Base-by-base conservation (phyloP, 2,329 filamentous ascomycete species). In the Fusarium phyllophilum region DNA sequence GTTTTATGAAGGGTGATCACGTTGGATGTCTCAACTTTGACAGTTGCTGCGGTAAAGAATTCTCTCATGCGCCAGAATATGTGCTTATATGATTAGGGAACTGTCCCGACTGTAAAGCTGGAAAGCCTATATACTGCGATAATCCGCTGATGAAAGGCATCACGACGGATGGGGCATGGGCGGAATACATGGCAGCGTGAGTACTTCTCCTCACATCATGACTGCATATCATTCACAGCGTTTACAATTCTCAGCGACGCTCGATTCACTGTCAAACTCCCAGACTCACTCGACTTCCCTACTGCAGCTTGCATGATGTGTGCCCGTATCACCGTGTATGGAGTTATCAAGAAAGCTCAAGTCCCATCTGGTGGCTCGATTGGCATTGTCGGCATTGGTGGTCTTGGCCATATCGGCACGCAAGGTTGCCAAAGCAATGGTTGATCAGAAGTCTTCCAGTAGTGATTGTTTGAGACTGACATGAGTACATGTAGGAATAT, bases 11-110 rank as follows among this genome's bases (percentile, higher is more conserved):
- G 0, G 54, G 60, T 12, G 66, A 70, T 17, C 54, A 66, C 0
- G 68, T 70, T 6, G 60, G 54, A 10, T 66, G 66, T 20, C 46
- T 70, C 10, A 66, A 70, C 31, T 70, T 70, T 42, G 68, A 70
- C 4, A 56, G 55, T 42, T 70, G 49, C 6, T 70, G 44, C 13
- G 54, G 60, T 56, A 36, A 6, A 54, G 2, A 1, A n/a, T n/a
- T 0, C 0, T 2, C 5, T 18, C 13, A 14, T 15, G 6, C 0
- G 5, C 1, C 5, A 2, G 3, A 6, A 12, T 5, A 22, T 41
- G 9, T 33, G 7, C 41, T 61, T 11, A 68, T 12, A 1, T 13
- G 0, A 22, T 8, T 0, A 70, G 26, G 31, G 0, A 51, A 45
- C 6, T 70, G 59, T 3, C 66, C 54, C 0, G 66, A 39, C 2